These are phyloP conservation scores for Aspergillus japonicus DNA, from an alignment of 2,329 filamentous ascomycete genomes.

Conservation along the genomic window DNA sequence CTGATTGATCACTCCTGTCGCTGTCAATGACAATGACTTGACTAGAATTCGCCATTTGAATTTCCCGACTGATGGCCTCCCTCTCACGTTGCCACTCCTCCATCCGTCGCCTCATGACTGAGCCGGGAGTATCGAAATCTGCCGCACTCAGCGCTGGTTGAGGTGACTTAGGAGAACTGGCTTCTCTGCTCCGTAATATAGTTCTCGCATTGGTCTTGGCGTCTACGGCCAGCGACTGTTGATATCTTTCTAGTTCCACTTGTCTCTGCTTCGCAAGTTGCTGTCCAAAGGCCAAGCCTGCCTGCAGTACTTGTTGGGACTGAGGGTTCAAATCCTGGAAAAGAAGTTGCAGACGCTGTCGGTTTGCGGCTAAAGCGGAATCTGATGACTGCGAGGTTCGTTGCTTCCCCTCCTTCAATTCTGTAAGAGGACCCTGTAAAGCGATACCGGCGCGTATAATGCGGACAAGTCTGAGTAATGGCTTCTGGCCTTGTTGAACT, in stretches of 20 bases:
- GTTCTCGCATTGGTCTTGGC: conserved; percentile 2
- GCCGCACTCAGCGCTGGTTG: conserved; percentile 5
- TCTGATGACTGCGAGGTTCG: conserved; percentile 10
- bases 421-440: conserved; percentile 35
- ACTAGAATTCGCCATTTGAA: conserved; percentile 42
- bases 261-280: conserved; percentile 39
- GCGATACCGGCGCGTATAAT: conserved; percentile 40
- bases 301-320: conserved; percentile 41
- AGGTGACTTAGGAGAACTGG: conserved; percentile 12
- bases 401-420: conserved; percentile 7
- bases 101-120: conserved; percentile 35
- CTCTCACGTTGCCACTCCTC: conserved; percentile 47
- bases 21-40: conserved; percentile 48
- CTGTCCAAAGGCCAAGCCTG: conserved; percentile 44
- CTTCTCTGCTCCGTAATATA: not conserved
- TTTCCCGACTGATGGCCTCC: conserved; percentile 45
- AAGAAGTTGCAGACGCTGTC: conserved; percentile 33
- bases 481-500: conserved; percentile 17
- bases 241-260: conserved; percentile 11
- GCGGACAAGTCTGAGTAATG: conserved; percentile 30
- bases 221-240: conserved; percentile 3
- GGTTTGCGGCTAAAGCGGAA: conserved; percentile 22
- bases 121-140: conserved; percentile 13
- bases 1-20: conserved; percentile 29
- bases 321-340: conserved; percentile 40